These are phyloP conservation scores for Pseudogymnoascus sp. DNA, from an alignment of 2,329 filamentous ascomycete genomes.

Conservation along the genomic window DNA sequence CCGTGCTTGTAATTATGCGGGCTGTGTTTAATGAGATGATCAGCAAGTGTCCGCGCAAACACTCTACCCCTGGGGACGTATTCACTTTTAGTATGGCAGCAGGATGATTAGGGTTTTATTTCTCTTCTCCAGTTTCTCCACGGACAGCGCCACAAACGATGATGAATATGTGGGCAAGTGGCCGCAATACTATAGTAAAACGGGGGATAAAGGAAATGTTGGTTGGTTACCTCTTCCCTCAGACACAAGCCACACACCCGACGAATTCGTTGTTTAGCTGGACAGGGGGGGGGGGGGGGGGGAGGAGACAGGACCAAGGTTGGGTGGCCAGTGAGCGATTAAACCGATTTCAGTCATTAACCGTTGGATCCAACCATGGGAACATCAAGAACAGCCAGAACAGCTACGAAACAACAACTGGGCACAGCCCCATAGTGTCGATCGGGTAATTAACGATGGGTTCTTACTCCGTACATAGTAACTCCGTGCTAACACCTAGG, in stretches of 20 bases:
- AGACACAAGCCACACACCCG: not conserved
- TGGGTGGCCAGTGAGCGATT: not conserved
- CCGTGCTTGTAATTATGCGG: not conserved
- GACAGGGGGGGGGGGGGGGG: not conserved
- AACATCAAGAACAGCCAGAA: not conserved
- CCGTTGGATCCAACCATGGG: not conserved
- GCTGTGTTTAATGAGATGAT: not conserved
- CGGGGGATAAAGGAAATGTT: not conserved
- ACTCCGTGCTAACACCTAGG: not conserved
- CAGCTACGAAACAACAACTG: not conserved
- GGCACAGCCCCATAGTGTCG: not conserved
- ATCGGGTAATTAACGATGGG: not conserved
- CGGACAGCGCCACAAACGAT: not conserved
- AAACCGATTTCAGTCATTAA: not conserved
- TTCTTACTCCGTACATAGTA: not conserved
- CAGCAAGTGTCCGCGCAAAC: not conserved
- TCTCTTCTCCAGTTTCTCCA: not conserved
- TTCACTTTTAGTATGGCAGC: not conserved
- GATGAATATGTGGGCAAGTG: not conserved
- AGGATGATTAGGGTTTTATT: not conserved
- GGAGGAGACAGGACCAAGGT: not conserved
- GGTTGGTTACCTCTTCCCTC: not conserved
- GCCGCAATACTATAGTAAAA: not conserved
- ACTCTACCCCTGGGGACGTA: not conserved
- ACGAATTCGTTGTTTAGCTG: not conserved